These are phyloP conservation scores for Mucor mucedo DNA, from an alignment of 371 early-diverging fungal genomes.

Conservation along the genomic window DNA sequence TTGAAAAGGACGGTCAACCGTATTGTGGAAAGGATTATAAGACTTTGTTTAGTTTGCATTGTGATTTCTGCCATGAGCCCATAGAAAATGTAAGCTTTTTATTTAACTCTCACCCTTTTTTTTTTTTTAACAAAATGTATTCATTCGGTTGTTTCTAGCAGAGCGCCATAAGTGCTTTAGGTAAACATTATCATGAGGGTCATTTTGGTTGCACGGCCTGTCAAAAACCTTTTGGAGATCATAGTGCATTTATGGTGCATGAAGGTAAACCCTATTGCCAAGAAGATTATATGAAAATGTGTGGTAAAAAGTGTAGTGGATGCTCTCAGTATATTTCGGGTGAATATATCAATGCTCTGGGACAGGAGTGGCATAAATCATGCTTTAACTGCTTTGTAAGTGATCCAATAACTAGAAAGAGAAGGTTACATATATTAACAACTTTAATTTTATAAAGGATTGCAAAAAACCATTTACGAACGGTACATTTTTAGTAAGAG, in stretches of 20 bases:
- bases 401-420: background rate
- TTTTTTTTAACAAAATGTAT: background rate
- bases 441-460: conserved; percentile 20
- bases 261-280: conserved; percentile 31
- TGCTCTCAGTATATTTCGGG: conserved; percentile 51
- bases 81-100: conserved; percentile 20
- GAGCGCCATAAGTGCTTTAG: conserved; percentile 26
- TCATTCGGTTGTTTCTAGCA: background rate
- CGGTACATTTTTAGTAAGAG: conserved; percentile 53
- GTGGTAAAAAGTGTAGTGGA: conserved; percentile 27
- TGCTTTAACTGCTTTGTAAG: conserved; percentile 70
- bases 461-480: conserved; percentile 59
- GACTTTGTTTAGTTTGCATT: conserved; percentile 22
- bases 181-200: conserved; percentile 33
- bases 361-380: conserved; percentile 67
- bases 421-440: background rate
- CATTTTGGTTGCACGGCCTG: conserved; percentile 30
- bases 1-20: conserved; percentile 20
- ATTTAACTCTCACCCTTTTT: too few relatives aligned
- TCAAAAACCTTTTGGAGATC: conserved; percentile 22
- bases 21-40: conserved; percentile 29
- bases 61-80: conserved; percentile 30
- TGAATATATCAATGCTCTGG: conserved; percentile 66
- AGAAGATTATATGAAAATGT: conserved; percentile 22
- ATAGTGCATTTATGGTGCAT: conserved; percentile 24